Evolutionary conservation across 2,329 filamentous ascomycete genomes (phyloP), one percentile per base, ranked within the genome.

Genomic region (Elsinoe necatrix): DNA sequence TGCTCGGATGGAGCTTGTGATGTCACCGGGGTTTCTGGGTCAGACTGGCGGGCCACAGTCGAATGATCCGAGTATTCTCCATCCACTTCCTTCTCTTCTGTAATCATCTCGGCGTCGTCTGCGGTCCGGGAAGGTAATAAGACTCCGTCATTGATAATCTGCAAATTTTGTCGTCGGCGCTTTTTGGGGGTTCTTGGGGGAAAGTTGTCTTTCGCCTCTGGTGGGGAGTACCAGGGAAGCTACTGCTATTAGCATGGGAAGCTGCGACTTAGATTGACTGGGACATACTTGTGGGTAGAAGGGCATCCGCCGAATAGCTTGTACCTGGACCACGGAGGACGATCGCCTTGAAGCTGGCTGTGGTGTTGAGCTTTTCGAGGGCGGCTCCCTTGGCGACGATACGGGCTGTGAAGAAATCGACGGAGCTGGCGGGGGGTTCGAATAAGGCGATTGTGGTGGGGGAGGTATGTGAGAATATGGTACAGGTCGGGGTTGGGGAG

Each of bases 211-310:
- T 59, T 56, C 27, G 60, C 69, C 18, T 78, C 76, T 14, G 78
- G 74, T 25, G 78, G 74, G 11, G 81, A 84, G 31, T 81, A 73
- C 81, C 81, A 84, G 9, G 82, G 82, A 18, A 84, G 69, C 75
- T 79, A 61, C n/a, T 37, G 43, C 54, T 18, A 21, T 20, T 43
- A 37, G 58, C 43, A 23, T 54, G 58, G 27, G 4, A 20, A 35
- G 34, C 21, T 25, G n/a, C n/a, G n/a, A n/a, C n/a, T n/a, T n/a
- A n/a, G n/a, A n/a, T n/a, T n/a, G n/a, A n/a, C n/a, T n/a, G n/a
- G n/a, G n/a, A n/a, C n/a, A n/a, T 68, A 77, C 75, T 11, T 73
- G 71, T 58, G 79, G 75, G 59, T 74, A 73, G 65, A 75, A 81
- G 1, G 77, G 76, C 65, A 72, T 73, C 54, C 63, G 63, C 14